Evolutionary conservation across 257 asterid genomes (phyloP).

Genomic region (Solanum infundibuliforme): DNA sequence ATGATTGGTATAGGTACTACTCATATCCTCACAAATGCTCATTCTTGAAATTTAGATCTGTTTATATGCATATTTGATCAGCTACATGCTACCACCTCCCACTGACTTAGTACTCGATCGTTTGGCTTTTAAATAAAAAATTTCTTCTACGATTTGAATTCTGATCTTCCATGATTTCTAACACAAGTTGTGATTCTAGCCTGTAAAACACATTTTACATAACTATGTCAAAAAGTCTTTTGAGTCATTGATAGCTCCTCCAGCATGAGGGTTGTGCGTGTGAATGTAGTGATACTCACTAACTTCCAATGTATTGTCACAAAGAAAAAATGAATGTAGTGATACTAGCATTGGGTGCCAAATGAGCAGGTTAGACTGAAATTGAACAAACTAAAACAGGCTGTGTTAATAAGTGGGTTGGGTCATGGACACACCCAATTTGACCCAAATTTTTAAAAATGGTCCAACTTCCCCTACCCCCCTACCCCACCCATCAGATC

Average conservation of each 20-base stretch:
- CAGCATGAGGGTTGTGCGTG: not conserved
- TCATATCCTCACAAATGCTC: not conserved
- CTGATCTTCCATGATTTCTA: not conserved
- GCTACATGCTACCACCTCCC: not conserved
- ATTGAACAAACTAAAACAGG: not conserved
- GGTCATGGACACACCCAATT: too few relatives aligned
- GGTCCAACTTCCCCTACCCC: too few relatives aligned
- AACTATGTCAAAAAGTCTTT: not conserved
- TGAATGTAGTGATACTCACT: not conserved
- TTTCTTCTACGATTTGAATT: not conserved
- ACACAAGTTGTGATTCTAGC: not conserved
- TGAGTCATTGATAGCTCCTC: not conserved
- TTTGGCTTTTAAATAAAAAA: not conserved
- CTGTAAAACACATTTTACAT: not conserved
- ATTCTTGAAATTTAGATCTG: not conserved
- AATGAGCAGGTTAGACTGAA: not conserved
- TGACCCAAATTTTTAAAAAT: too few relatives aligned
- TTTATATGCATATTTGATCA: not conserved
- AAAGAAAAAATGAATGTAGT: not conserved
- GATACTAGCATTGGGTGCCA: not conserved
- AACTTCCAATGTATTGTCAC: not conserved
- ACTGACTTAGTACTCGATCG: not conserved
- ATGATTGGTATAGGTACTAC: constrained; percentile 77
- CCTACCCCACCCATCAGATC: too few relatives aligned
- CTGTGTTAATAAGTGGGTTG: too few relatives aligned